Evolutionary conservation across 2,329 filamentous ascomycete genomes (phyloP).

Genomic region (Coniochaeta sp.): DNA sequence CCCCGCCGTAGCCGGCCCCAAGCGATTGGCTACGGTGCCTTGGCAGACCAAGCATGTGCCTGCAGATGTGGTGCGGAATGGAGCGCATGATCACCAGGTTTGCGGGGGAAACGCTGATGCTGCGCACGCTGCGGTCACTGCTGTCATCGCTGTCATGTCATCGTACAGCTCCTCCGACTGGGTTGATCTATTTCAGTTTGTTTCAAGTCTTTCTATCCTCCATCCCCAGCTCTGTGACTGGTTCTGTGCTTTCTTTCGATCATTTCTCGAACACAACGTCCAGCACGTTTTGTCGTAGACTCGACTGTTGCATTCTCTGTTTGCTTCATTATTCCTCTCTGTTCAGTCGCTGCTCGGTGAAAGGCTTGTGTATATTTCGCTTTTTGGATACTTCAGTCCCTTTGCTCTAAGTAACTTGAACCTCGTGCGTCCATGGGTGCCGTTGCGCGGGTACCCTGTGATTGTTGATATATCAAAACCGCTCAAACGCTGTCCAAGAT

Average conservation of each 20-base stretch:
- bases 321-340: neutral
- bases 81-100: neutral
- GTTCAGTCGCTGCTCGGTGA: neutral
- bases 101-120: neutral
- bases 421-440: neutral
- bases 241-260: neutral
- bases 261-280: neutral
- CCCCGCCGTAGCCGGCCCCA: neutral
- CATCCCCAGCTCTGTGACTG: neutral
- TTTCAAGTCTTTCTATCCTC: neutral
- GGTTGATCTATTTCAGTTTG: neutral
- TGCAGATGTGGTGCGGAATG: neutral
- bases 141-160: neutral
- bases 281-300: neutral
- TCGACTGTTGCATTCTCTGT: neutral
- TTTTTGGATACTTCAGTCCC: neutral
- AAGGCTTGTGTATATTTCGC: neutral
- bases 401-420: neutral
- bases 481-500: constrained; percentile 12
- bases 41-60: neutral
- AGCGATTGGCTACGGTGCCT: neutral
- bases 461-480: neutral
- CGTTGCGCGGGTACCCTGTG: neutral
- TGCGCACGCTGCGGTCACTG: neutral
- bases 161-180: neutral